phyloP scores from a whole-genome alignment of 129 eudicot genomes.

The Helianthus tuberosus region DNA sequence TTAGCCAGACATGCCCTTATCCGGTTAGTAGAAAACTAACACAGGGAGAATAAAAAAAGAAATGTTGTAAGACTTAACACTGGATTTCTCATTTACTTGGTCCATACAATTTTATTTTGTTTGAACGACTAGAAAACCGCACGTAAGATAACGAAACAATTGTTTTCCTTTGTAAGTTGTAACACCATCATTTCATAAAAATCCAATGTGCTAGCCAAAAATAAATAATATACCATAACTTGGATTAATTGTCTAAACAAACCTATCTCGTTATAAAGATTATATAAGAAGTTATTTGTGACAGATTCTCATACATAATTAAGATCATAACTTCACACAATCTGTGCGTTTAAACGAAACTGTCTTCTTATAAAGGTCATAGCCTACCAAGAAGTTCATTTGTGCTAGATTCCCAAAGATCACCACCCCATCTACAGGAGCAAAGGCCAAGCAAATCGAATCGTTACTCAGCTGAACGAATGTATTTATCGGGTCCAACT shows the following conservation, averaged over 20 bases:
- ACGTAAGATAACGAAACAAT: too few species aligned
- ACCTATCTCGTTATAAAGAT: not conserved
- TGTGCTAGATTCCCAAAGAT: slow-evolving; percentile 61
- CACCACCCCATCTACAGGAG: slow-evolving; percentile 23
- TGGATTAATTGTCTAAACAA: not conserved
- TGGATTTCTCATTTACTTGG: too few species aligned
- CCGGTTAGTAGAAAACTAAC: too few species aligned
- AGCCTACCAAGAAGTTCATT: slow-evolving; percentile 55
- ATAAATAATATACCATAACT: not conserved
- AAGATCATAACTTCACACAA: slow-evolving; percentile 40
- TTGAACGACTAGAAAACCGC: too few species aligned
- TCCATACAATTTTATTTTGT: too few species aligned
- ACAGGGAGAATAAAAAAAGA: too few species aligned
- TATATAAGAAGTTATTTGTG: not conserved
- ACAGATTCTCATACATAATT: not conserved
- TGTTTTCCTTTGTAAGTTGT: not conserved
- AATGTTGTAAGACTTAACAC: too few species aligned
- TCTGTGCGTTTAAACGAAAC: slow-evolving; percentile 55
- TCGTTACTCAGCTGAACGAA: slow-evolving; percentile 33
- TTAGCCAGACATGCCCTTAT: too few species aligned
- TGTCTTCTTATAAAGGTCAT: slow-evolving; percentile 41
- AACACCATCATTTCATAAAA: not conserved
- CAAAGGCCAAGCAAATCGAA: slow-evolving; percentile 49
- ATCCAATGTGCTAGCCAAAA: not conserved
- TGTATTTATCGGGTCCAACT: slow-evolving; percentile 37